Evolutionary conservation across 2,329 filamentous ascomycete species (phyloP).

Genomic region (Stenocarpella maydis): DNA sequence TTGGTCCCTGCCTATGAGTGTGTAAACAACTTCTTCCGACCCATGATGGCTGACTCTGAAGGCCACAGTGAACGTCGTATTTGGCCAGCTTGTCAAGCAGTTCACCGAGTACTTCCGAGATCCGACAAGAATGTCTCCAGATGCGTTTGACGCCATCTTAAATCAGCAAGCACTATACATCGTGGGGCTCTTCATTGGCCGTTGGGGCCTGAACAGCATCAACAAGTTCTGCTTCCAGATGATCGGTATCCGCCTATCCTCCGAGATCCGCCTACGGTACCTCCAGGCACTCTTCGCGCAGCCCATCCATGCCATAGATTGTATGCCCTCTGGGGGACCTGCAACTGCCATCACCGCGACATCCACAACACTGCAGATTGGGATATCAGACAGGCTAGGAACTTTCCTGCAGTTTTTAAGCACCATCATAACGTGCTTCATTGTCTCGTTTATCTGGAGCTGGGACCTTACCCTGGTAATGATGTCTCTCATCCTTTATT

Average conservation of each 20-base stretch:
- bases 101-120: constrained; percentile 48
- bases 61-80: constrained; percentile 60
- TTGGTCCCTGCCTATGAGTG: too few species aligned
- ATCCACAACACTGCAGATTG: constrained; percentile 67
- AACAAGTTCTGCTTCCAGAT: constrained; percentile 62
- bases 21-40: not conserved
- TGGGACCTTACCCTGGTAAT: constrained; percentile 69
- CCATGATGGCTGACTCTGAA: not conserved
- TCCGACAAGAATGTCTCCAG: not conserved
- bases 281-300: constrained; percentile 69
- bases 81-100: constrained; percentile 58
- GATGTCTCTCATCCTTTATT: constrained; percentile 62
- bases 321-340: constrained; percentile 64
- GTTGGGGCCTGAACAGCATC: constrained; percentile 3
- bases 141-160: not conserved
- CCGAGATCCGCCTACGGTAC: constrained; percentile 68
- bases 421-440: constrained; percentile 59
- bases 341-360: constrained; percentile 70
- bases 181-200: constrained; percentile 19
- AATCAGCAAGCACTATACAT: constrained; percentile 4
- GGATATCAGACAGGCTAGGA: constrained; percentile 69
- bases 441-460: constrained; percentile 64
- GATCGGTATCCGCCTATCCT: constrained; percentile 66
- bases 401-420: constrained; percentile 63
- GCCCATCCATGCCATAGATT: constrained; percentile 72